Evolutionary conservation across 2,329 filamentous ascomycete genomes (phyloP).

Genomic region (Xylaria sp.): DNA sequence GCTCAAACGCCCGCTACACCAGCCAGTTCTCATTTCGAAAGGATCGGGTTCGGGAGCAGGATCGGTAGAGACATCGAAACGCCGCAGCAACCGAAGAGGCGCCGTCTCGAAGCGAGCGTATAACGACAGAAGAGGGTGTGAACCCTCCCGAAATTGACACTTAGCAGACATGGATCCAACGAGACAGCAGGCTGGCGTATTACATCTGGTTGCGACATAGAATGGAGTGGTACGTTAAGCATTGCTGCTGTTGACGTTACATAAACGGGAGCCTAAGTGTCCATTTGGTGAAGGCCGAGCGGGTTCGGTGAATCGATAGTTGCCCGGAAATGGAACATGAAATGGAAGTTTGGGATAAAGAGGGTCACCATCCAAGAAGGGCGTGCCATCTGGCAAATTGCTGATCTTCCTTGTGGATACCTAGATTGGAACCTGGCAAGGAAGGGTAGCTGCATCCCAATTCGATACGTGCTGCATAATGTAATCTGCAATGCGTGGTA

Average conservation of each 20-base stretch:
- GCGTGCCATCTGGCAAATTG: constrained; percentile 59
- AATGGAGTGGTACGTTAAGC: constrained; percentile 38
- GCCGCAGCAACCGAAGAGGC: constrained; percentile 50
- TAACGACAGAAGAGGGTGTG: constrained; percentile 46
- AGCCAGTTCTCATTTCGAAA: constrained; percentile 62
- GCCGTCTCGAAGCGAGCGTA: constrained; percentile 45
- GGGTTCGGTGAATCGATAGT: constrained; percentile 39
- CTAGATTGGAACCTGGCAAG: constrained; percentile 49
- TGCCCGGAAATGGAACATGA: constrained; percentile 43
- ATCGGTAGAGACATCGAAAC: constrained; percentile 49
- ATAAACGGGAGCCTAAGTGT: constrained; percentile 36
- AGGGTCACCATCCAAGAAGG: constrained; percentile 55
- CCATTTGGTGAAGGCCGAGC: constrained; percentile 41
- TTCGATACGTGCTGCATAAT: constrained; percentile 39
- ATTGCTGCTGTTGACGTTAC: constrained; percentile 34
- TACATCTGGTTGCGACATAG: constrained; percentile 36
- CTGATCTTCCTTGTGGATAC: constrained; percentile 52
- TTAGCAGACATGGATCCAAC: constrained; percentile 33
- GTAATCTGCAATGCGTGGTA: constrained; percentile 33
- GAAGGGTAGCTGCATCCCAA: constrained; percentile 47
- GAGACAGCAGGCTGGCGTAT: constrained; percentile 31
- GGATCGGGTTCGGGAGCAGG: constrained; percentile 43
- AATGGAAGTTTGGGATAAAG: constrained; percentile 44
- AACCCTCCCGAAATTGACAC: constrained; percentile 43
- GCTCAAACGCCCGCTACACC: constrained; percentile 66